A percentile compares a stretch with the other conserved stretches of the same genome.
Evolutionary conservation across 225 moss, liverwort and hornwort genomes (phyloP).

Genomic region (Asterella californica): DNA sequence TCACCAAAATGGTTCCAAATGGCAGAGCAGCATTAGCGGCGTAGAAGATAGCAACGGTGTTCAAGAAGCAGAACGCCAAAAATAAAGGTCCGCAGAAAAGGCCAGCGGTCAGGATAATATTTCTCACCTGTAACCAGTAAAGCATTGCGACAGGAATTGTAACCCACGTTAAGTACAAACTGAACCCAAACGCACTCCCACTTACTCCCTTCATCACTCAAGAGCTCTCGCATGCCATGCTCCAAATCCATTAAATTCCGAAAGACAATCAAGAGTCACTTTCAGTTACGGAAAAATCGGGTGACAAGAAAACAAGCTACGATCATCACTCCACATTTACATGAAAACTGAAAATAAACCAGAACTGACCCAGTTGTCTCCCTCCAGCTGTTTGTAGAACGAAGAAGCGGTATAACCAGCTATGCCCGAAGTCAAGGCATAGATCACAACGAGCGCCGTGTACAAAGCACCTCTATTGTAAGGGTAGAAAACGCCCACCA

Average conservation of each 20-base stretch:
- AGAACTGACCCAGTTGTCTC: slow-evolving; percentile 71
- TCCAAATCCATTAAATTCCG: background rate
- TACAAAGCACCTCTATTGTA: slow-evolving; percentile 90
- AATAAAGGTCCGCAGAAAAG: slow-evolving; percentile 94
- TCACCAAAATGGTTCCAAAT: slow-evolving; percentile 85
- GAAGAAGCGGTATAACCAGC: slow-evolving; percentile 92
- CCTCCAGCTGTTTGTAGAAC: slow-evolving; percentile 92
- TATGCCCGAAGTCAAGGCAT: slow-evolving; percentile 89
- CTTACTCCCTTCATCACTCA: background rate
- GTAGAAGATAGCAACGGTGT: slow-evolving; percentile 89
- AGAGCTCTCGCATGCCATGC: background rate
- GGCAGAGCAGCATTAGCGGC: slow-evolving; percentile 94
- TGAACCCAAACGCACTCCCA: background rate
- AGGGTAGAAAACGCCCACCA: slow-evolving; percentile 92
- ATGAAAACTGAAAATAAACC: background rate
- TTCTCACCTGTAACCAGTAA: slow-evolving; percentile 91
- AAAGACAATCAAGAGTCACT: too few relatives aligned
- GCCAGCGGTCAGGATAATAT: slow-evolving; percentile 74
- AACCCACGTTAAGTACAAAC: background rate
- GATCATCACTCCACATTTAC: background rate
- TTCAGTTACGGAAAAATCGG: background rate
- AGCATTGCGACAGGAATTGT: slow-evolving; percentile 7
- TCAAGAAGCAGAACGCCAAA: slow-evolving; percentile 80
- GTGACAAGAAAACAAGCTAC: background rate
- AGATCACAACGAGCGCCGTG: slow-evolving; percentile 89